A percentile compares a stretch with the other conserved stretches of the same genome.
Evolutionary conservation across 2,329 filamentous ascomycete species (phyloP).

Genomic region (Stachybotrys echinatus): DNA sequence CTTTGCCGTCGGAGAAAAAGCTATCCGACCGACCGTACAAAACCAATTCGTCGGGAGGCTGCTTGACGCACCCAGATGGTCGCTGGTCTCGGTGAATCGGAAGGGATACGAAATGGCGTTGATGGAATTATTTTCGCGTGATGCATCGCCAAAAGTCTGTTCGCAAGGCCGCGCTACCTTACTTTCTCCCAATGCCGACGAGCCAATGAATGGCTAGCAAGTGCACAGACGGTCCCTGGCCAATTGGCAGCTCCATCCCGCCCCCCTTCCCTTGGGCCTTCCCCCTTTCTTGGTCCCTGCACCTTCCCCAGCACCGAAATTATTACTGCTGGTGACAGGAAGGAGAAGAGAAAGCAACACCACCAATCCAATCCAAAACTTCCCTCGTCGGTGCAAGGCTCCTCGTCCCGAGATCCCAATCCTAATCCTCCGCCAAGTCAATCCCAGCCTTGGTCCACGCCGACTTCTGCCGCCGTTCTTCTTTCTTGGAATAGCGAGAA

Average conservation of each 20-base stretch:
- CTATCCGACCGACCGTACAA: no score
- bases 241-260: conserved; percentile 22
- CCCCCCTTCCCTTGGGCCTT: conserved; percentile 24
- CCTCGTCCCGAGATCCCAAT: conserved; percentile 12
- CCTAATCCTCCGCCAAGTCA: background rate
- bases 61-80: no score
- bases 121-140: background rate
- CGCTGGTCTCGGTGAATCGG: background rate
- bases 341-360: conserved; percentile 19
- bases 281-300: conserved; percentile 38
- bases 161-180: background rate
- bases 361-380: conserved; percentile 23
- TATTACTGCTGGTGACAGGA: conserved; percentile 39
- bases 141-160: background rate
- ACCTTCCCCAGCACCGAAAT: conserved; percentile 38
- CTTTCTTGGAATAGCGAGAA: conserved; percentile 21
- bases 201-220: conserved; percentile 24
- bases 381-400: conserved; percentile 21
- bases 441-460: background rate
- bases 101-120: background rate
- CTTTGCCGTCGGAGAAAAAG: no score
- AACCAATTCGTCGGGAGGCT: no score
- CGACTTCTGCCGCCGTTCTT: conserved; percentile 5
- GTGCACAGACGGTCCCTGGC: conserved; percentile 19
- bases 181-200: conserved; percentile 7